A percentile compares a stretch with the other conserved stretches of the same genome.
These are phyloP conservation scores for Mycena venus DNA, from an alignment of 768 basidiomycete species.

Conservation along the genomic window DNA sequence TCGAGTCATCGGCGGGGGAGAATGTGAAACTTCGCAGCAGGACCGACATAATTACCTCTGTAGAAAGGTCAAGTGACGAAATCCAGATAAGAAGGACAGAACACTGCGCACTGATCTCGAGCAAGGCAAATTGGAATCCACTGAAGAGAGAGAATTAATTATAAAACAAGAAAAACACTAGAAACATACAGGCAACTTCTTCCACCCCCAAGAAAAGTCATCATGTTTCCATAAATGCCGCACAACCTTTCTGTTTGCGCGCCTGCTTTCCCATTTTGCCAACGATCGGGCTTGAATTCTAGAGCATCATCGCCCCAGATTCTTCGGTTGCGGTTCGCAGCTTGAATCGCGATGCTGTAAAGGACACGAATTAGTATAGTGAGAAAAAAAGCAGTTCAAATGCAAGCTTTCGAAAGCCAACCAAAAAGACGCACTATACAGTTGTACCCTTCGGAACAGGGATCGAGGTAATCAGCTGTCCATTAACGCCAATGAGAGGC, in stretches of 20 bases:
- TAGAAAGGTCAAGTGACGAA: not conserved
- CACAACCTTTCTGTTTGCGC: not conserved
- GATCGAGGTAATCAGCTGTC: not conserved
- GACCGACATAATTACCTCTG: not conserved
- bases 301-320: slow-evolving; percentile 2
- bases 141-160: not conserved
- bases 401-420: too few species aligned
- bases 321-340: not conserved
- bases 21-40: not conserved
- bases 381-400: too few species aligned
- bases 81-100: not conserved
- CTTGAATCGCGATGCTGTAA: not conserved
- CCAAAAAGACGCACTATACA: too few species aligned
- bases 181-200: slow-evolving; percentile 2
- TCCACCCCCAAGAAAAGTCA: slow-evolving; percentile 5
- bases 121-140: not conserved
- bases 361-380: too few species aligned
- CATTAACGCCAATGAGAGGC: not conserved
- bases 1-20: not conserved
- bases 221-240: slow-evolving; percentile 10
- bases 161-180: not conserved
- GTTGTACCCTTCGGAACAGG: not conserved
- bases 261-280: slow-evolving; percentile 35
- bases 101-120: not conserved
- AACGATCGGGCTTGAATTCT: slow-evolving; percentile 31